phyloP scores from a whole-genome alignment of 306 rosid species.

The Begonia masoniana region DNA sequence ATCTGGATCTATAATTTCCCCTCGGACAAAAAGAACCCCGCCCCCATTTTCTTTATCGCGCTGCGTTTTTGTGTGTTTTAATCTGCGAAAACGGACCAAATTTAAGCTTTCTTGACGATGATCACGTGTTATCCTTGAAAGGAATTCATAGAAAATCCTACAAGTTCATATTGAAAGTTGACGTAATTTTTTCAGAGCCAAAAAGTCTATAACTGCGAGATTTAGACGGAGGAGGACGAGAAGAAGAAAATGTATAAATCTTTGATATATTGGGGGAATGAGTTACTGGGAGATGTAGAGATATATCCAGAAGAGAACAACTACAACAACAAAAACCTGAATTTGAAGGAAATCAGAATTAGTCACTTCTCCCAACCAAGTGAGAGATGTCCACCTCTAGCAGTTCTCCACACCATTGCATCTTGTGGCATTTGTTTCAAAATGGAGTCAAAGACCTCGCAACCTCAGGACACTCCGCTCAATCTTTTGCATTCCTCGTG shows the following conservation, averaged over 20 bases:
- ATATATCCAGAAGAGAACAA: slow-evolving; percentile 59
- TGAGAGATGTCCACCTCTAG: slow-evolving; percentile 99
- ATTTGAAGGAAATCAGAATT: slow-evolving; percentile 86
- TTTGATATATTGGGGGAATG: slow-evolving; percentile 72
- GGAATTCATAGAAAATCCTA: slow-evolving; percentile 20
- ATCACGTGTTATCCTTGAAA: slow-evolving; percentile 13
- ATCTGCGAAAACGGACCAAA: slow-evolving; percentile 54
- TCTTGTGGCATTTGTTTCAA: slow-evolving; percentile 87
- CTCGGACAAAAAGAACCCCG: slow-evolving; percentile 21
- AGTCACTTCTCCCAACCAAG: slow-evolving; percentile 80
- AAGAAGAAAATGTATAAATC: slow-evolving; percentile 58
- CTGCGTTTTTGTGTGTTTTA: slow-evolving; percentile 20
- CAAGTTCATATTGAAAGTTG: slow-evolving; percentile 22
- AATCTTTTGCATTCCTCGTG: slow-evolving; percentile 93
- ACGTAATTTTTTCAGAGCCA: slow-evolving; percentile 23
- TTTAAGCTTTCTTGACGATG: slow-evolving; percentile 42
- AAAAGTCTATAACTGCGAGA: slow-evolving; percentile 3
- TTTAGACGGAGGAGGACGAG: slow-evolving; percentile 17
- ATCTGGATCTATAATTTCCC: slow-evolving; percentile 54
- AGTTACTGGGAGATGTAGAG: slow-evolving; percentile 88
- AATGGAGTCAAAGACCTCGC: slow-evolving; percentile 92
- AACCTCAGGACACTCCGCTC: slow-evolving; percentile 60
- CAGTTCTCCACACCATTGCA: slow-evolving; percentile 84
- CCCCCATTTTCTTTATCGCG: not conserved
- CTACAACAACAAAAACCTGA: slow-evolving; percentile 21